A percentile compares a stretch with the other conserved stretches of the same genome.
These are phyloP conservation scores for Nakataea oryzae DNA, from an alignment of 2,329 filamentous ascomycete genomes.

Conservation along the genomic window DNA sequence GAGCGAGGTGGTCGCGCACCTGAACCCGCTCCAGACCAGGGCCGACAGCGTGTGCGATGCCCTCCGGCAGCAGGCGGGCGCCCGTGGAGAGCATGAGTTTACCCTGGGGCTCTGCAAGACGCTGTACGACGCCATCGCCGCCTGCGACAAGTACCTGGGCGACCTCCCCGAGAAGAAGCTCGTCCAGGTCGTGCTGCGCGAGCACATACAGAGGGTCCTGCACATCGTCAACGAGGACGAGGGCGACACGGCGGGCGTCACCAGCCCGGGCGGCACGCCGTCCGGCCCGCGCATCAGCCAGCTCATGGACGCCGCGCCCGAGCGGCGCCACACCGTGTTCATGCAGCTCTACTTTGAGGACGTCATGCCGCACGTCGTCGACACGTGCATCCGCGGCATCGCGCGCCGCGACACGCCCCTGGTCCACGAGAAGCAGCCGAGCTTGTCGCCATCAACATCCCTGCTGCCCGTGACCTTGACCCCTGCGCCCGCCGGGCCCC, in stretches of 20 bases:
- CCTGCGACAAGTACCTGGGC: constrained; percentile 32
- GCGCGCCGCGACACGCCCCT: neutral
- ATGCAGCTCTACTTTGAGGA: constrained; percentile 40
- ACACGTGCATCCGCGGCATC: constrained; percentile 10
- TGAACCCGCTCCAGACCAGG: constrained; percentile 7
- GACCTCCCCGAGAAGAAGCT: constrained; percentile 18
- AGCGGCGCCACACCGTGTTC: constrained; percentile 37
- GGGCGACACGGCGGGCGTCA: constrained; percentile 7
- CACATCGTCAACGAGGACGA: constrained; percentile 31
- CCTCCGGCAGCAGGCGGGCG: constrained; percentile 1
- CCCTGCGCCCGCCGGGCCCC: too few relatives aligned
- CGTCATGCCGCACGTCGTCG: constrained; percentile 29
- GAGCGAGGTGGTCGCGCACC: neutral
- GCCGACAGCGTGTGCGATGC: constrained; percentile 4
- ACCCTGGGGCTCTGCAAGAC: constrained; percentile 24
- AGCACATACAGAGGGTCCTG: constrained; percentile 38
- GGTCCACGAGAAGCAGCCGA: neutral
- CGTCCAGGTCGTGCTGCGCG: constrained; percentile 34
- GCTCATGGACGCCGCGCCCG: constrained; percentile 33
- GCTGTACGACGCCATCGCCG: constrained; percentile 28
- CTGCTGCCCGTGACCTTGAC: neutral
- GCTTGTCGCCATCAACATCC: neutral
- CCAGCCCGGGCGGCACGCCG: constrained; percentile 3
- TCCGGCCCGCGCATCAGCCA: constrained; percentile 25
- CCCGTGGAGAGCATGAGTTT: constrained; percentile 11